Evolutionary conservation across 78 protist genomes (phyloP).

Genomic region (Dictyostelium intermedium): DNA sequence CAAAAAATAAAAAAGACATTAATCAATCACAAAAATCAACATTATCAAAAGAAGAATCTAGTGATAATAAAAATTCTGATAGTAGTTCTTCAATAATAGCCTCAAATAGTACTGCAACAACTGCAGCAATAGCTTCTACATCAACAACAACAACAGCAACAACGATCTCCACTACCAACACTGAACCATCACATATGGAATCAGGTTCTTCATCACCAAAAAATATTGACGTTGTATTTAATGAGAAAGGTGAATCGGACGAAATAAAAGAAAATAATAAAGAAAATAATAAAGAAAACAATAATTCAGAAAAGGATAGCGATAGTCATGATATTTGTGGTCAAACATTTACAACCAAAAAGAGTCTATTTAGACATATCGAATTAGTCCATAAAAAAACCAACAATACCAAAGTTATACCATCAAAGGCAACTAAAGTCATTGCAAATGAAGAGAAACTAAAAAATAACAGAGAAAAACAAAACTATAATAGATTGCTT

Average conservation of each 20-base stretch:
- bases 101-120: no score
- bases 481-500: neutral
- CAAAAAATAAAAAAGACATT: no score
- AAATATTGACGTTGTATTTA: neutral
- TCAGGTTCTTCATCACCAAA: neutral
- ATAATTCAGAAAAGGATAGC: no score
- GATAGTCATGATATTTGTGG: conserved; percentile 12
- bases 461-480: neutral
- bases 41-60: neutral
- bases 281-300: neutral
- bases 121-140: neutral
- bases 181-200: neutral
- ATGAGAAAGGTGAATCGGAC: neutral
- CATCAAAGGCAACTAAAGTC: neutral
- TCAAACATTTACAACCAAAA: neutral
- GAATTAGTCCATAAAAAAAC: neutral
- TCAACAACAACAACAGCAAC: neutral
- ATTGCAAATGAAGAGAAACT: neutral
- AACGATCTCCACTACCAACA: neutral
- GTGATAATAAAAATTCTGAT: neutral
- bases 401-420: neutral
- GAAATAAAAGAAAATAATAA: neutral
- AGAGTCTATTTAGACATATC: conserved; percentile 12
- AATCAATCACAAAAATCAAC: no score
- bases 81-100: no score